Evolutionary conservation across 345 rosid genomes (phyloP).

Genomic region (Xanthoceras sorbifolium): DNA sequence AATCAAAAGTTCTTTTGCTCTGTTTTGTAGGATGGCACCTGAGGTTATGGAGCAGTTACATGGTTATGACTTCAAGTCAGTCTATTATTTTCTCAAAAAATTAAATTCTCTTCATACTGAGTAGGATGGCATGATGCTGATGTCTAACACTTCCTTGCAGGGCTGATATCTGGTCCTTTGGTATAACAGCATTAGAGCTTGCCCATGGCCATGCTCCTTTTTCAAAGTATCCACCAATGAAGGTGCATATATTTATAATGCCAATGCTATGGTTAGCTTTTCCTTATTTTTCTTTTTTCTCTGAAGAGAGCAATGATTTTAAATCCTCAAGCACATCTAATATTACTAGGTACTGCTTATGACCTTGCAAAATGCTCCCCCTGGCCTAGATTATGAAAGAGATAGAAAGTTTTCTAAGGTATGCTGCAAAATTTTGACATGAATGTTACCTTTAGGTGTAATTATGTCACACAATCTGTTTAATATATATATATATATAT

Average conservation of each 20-base stretch:
- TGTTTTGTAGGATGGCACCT: slow-evolving; percentile 92
- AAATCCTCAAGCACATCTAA: slow-evolving; percentile 28
- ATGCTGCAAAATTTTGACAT: slow-evolving; percentile 18
- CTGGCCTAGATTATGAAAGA: slow-evolving; percentile 94
- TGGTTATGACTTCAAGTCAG: slow-evolving; percentile 97
- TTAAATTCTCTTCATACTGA: slow-evolving; percentile 12
- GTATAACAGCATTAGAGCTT: slow-evolving; percentile 97
- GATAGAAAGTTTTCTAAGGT: slow-evolving; percentile 96
- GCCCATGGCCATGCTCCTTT: slow-evolving; percentile 99
- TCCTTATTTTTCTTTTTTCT: neutral
- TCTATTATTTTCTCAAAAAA: slow-evolving; percentile 22
- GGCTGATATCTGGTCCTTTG: slow-evolving; percentile 99
- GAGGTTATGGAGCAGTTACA: slow-evolving; percentile 99
- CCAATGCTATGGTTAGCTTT: slow-evolving; percentile 15
- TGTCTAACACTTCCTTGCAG: slow-evolving; percentile 45
- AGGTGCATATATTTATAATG: slow-evolving; percentile 49
- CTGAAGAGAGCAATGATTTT: slow-evolving; percentile 3
- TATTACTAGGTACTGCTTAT: slow-evolving; percentile 83
- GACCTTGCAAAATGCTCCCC: slow-evolving; percentile 99
- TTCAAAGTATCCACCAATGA: slow-evolving; percentile 99
- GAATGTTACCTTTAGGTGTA: slow-evolving; percentile 12
- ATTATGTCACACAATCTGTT: slow-evolving; percentile 1
- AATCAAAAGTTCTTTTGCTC: slow-evolving; percentile 3
- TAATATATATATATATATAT: too few relatives aligned
- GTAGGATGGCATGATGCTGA: slow-evolving; percentile 20